Evolutionary conservation across 257 asterid species (phyloP), one percentile per base, ranked within the genome.

Genomic region (Solanum ahanhuiri): DNA sequence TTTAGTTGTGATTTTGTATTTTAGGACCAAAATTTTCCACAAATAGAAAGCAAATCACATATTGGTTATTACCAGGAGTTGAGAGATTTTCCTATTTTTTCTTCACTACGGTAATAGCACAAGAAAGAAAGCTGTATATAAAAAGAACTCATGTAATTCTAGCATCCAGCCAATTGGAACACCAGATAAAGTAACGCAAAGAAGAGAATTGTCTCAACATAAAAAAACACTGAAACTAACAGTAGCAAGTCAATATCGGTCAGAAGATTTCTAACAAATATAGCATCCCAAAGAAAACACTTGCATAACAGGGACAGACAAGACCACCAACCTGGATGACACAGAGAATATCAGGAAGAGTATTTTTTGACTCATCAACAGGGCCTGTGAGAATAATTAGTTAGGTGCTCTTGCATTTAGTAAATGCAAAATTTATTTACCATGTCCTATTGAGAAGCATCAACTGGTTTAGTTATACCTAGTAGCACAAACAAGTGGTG

Each of bases 401-500:
- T 85, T 72, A 88, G 71, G 67, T 23, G 6, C 83, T 15, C 43
- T 43, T 79, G 83, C 39, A 17, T 79, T 45, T 28, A 48, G 6
- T 28, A 1, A 0, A 9, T 45, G 23, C 7, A 7, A n/a, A 79
- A 28, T 28, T 28, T 8, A 25, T 45, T 28, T 4, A 34, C 54
- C 25, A n/a, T 79, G 28, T 9, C 33, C 28, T 30, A 79, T 37
- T 9, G 84, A 48, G 67, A 79, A 48, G 67, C 60, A 48, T 15
- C 67, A 28, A 31, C 67, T 25, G 66, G 67, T 48, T 41, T 12
- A 85, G 39, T 25, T 25, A 76, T 94, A 96, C 99, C 99, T 90
- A 95, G 97, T 86, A 96, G 91, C 90, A 95, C 99, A 94, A 96
- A 96, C 93, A 96, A 92, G 90, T 94, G 98, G 93, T 96, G 98